Evolutionary conservation across 2,329 filamentous ascomycete genomes (phyloP).

Genomic region (Calycina marina): DNA sequence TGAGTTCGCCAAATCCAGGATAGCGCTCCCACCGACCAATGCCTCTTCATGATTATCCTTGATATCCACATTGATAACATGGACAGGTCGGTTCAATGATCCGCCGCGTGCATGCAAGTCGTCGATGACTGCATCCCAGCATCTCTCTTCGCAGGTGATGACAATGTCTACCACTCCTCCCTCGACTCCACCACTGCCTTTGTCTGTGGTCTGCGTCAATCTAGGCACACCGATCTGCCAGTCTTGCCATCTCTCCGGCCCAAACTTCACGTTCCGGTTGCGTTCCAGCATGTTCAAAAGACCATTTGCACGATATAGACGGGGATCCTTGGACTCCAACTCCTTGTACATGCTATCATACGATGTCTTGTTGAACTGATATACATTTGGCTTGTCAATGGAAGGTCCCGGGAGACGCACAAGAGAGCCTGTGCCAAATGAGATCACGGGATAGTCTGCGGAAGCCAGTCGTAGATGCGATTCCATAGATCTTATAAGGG

Average conservation of each 20-base stretch:
- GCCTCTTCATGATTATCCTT: constrained; percentile 98
- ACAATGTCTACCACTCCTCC: constrained; percentile 85
- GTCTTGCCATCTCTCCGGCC: constrained; percentile 94
- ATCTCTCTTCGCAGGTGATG: constrained; percentile 93
- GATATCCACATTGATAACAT: constrained; percentile 97
- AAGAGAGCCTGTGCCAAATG: constrained; percentile 89
- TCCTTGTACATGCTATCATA: constrained; percentile 93
- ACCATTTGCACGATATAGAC: constrained; percentile 82
- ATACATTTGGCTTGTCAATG: constrained; percentile 90
- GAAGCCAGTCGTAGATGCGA: constrained; percentile 86
- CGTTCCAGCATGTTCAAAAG: constrained; percentile 91
- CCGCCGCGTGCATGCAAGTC: constrained; percentile 77
- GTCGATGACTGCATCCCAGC: constrained; percentile 95
- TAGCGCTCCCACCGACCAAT: constrained; percentile 75
- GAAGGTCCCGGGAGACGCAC: constrained; percentile 85
- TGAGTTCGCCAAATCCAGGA: constrained; percentile 76
- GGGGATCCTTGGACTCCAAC: constrained; percentile 68
- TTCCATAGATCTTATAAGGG: constrained; percentile 68
- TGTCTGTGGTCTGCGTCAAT: constrained; percentile 59
- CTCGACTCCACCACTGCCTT: constrained; percentile 69
- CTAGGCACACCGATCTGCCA: constrained; percentile 82
- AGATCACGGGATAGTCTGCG: constrained; percentile 86
- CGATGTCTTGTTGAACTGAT: constrained; percentile 93
- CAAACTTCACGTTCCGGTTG: constrained; percentile 86
- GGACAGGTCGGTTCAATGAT: constrained; percentile 80